Evolutionary conservation across 2,329 filamentous ascomycete genomes (phyloP).

Genomic region (Xylaria sp.): DNA sequence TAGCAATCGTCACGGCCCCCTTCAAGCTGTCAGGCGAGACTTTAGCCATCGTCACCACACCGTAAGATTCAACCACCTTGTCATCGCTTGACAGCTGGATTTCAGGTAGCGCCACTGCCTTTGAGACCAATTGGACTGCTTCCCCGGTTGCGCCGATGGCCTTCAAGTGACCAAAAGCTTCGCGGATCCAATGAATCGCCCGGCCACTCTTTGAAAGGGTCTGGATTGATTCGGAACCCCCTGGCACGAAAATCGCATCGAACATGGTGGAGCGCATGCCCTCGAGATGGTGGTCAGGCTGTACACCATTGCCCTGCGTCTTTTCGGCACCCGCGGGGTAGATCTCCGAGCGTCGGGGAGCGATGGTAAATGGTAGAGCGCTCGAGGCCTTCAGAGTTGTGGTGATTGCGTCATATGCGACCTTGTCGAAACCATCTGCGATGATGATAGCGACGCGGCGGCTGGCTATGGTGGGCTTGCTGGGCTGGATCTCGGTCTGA

Average conservation of each 20-base stretch:
- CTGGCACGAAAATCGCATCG: constrained; percentile 81
- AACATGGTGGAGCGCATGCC: constrained; percentile 85
- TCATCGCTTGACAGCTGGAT: constrained; percentile 57
- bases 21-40: constrained; percentile 67
- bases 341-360: constrained; percentile 72
- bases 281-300: constrained; percentile 82
- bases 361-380: constrained; percentile 80
- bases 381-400: constrained; percentile 69
- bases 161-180: constrained; percentile 86
- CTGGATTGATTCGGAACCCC: constrained; percentile 71
- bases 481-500: constrained; percentile 73
- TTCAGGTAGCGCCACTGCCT: constrained; percentile 57
- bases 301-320: constrained; percentile 62
- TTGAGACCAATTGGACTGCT: constrained; percentile 70
- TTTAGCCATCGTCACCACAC: constrained; percentile 75
- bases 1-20: constrained; percentile 71
- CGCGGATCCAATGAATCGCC: constrained; percentile 79
- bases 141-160: constrained; percentile 81
- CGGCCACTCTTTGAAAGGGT: constrained; percentile 76
- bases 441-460: constrained; percentile 81
- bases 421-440: constrained; percentile 78
- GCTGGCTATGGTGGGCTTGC: constrained; percentile 73
- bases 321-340: constrained; percentile 69
- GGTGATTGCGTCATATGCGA: constrained; percentile 73
- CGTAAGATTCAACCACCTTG: constrained; percentile 74